Evolutionary conservation across 345 rosid genomes (phyloP), one percentile per base, ranked within the genome.

Genomic region (Populus simonii): DNA sequence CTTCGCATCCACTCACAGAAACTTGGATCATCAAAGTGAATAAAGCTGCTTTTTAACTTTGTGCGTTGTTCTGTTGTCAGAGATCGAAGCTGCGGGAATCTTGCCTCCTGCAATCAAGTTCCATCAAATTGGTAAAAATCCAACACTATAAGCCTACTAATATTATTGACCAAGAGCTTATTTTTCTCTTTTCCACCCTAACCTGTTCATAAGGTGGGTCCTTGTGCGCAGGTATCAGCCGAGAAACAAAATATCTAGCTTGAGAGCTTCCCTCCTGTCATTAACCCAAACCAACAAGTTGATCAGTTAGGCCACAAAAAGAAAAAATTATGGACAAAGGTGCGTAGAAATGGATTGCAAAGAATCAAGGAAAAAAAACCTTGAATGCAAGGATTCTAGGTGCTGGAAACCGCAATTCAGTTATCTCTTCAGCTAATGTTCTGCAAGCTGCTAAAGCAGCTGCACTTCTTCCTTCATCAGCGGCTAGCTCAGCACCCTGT

Each of bases 121-220:
- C 51, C 79, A 70, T 13, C 5, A 43, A 15, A 53, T 33, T 62
- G 31, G 35, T 70, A 71, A 74, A 61, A 74, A 9, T 9, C 17
- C 0, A n/a, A 23, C n/a, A 38, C 31, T 2, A 38, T 16, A 33
- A 15, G 18, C 63, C 39, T 22, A 22, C 63, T 1, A 41, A 41
- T n/a, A 47, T n/a, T 20, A 76, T 7, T 8, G 36, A 41, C 27
- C 31, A 47, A 8, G 35, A 61, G n/a, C 2, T 17, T 55, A 36
- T 51, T 36, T 59, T 62, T 45, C 35, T 31, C 43, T 0, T 27
- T 22, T 27, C 55, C 8, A 39, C 59, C 47, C 79, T 85, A 67
- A 96, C 97, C 94, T 94, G 99, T 71, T 96, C 97, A 71, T 96
- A 96, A 53, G 99, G 97, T 81, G 97, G 97, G 83, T 96, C 98